Evolutionary conservation across 108 stramenopile species (phyloP), one percentile per base, ranked within the genome.

Genomic region (Cylindrotheca fusiformis): DNA sequence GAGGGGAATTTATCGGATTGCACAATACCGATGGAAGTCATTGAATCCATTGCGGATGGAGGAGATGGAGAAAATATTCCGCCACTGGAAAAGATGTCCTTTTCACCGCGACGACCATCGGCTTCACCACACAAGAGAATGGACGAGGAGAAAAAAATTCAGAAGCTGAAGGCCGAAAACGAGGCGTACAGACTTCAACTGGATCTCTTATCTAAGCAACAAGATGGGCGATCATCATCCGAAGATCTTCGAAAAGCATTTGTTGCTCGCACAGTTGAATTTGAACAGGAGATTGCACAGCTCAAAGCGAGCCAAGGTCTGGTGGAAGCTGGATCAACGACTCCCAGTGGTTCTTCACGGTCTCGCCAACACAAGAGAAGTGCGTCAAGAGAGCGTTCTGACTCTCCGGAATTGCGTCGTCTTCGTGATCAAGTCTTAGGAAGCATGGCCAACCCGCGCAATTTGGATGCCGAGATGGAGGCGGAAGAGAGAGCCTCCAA

Each of bases 211-310:
- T 10, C 12, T 60, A 23, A 18, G 21, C 3, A 58, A 14, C 10
- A 41, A 41, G 14, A 66, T 41, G 76, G 65, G 14, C 26, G 60
- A 14, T 44, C 30, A 0, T 25, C 44, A 33, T 26, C 48, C 0
- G 52, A 60, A 36, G 50, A 28, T 3, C 26, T 68, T 3, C 68
- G 65, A 65, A 29, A 65, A 14, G 67, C 65, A n/a, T 78, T 75
- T 48, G 18, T 69, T 1, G 41, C 71, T 20, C 63, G 65, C 22
- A 53, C 68, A 5, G 52, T 33, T 0, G 77, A 62, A 2, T 83
- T 78, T 51, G 82, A 83, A 61, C 24, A 44, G 28, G 77, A 83
- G 68, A 83, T 83, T 48, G 67, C 73, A 25, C n/a, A n/a, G 14
- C 51, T 83, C 21, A 71, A 55, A 8, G 52, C 24, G 20, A 65